These are phyloP conservation scores for Mycosphaerelloides madeirae DNA, from an alignment of 2,329 filamentous ascomycete genomes.

Conservation along the genomic window DNA sequence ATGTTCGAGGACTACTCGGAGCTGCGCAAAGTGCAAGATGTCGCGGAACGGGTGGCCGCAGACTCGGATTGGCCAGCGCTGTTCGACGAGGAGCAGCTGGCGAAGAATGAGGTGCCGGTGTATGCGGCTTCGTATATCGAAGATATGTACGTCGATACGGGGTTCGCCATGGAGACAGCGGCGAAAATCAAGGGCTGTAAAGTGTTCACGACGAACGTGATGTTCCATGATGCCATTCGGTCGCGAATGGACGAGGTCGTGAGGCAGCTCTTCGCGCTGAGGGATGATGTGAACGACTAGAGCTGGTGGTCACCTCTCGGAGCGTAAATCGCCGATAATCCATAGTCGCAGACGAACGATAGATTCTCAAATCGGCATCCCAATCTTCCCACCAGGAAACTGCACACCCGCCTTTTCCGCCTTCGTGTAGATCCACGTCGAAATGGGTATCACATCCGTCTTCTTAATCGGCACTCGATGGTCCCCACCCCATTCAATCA, in stretches of 20 bases:
- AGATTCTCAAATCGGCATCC: background rate
- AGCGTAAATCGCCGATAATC: no score
- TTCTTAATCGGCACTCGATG: slow-evolving; percentile 68
- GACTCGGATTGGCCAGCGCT: slow-evolving; percentile 67
- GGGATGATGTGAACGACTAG: slow-evolving; percentile 63
- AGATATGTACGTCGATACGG: slow-evolving; percentile 88
- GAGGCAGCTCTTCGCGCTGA: slow-evolving; percentile 67
- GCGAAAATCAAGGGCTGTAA: slow-evolving; percentile 69
- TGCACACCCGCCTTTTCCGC: slow-evolving; percentile 47
- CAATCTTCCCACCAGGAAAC: slow-evolving; percentile 4
- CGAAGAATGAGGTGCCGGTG: slow-evolving; percentile 73
- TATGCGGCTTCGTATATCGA: slow-evolving; percentile 80
- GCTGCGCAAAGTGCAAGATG: slow-evolving; percentile 62
- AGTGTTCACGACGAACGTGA: slow-evolving; percentile 76
- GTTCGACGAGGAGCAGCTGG: slow-evolving; percentile 70
- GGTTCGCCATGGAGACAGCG: slow-evolving; percentile 68
- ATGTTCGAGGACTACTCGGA: slow-evolving; percentile 79
- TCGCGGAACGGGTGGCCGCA: slow-evolving; percentile 66
- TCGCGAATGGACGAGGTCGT: slow-evolving; percentile 71
- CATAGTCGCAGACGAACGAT: no score
- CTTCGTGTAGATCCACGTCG: slow-evolving; percentile 49
- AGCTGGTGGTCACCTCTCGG: no score
- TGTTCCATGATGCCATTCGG: slow-evolving; percentile 82
- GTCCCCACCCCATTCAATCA: slow-evolving; percentile 69
- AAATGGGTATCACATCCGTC: slow-evolving; percentile 57